Percentiles rank a stretch among this genome's conserved stretches.
Evolutionary conservation across 257 asterid species (phyloP).

Genomic region (Asclepias syriaca): DNA sequence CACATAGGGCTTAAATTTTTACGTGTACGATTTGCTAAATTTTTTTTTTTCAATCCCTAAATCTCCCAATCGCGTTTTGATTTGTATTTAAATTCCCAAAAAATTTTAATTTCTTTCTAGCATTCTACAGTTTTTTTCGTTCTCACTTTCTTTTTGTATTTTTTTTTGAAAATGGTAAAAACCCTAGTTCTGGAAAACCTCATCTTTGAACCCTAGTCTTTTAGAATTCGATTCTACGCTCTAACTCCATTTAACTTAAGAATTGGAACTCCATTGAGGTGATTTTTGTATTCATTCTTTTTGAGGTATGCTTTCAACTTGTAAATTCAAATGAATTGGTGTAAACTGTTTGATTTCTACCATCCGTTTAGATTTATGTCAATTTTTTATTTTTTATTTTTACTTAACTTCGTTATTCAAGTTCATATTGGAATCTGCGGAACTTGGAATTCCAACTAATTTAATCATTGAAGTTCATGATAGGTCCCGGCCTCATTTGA

Average conservation of each 20-base stretch:
- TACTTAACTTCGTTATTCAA: not conserved
- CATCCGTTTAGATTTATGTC: not conserved
- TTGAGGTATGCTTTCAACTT: conserved; percentile 11
- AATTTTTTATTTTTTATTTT: not conserved
- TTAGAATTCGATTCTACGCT: conserved; percentile 8
- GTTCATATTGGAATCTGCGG: not conserved
- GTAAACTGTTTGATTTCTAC: not conserved
- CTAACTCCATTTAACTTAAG: conserved; percentile 11
- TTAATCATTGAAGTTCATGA: not conserved
- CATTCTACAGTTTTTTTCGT: not conserved
- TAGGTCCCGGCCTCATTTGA: not conserved
- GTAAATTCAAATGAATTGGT: not conserved
- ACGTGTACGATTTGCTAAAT: conserved; percentile 38
- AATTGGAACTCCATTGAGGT: conserved; percentile 19
- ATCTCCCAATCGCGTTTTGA: conserved; percentile 11
- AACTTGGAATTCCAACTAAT: not conserved
- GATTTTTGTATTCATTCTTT: conserved; percentile 1
- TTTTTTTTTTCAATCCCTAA: conserved; percentile 27
- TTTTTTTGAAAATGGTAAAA: conserved; percentile 16
- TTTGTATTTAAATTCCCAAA: conserved; percentile 3
- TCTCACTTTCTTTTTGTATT: not conserved
- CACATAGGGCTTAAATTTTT: conserved; percentile 27
- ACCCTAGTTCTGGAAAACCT: conserved; percentile 39
- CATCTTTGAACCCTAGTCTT: conserved; percentile 21
- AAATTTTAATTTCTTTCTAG: not conserved